Conservation (phyloP, 2,329 filamentous ascomycete genomes). For the Ilyonectria destructans region DNA sequence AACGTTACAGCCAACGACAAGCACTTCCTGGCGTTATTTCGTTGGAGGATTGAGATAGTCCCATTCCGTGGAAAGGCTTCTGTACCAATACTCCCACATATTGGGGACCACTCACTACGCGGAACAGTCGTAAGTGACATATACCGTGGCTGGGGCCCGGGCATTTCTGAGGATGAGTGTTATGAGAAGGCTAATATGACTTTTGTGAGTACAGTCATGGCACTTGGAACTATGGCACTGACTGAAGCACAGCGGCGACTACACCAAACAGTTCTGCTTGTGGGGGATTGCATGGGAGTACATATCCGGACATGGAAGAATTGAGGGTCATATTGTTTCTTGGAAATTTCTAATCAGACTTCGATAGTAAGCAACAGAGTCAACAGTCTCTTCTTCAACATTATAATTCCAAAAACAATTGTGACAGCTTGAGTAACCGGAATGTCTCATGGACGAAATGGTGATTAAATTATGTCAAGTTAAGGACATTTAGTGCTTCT, state of each 20-base stretch:
- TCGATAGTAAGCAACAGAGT: too few species aligned
- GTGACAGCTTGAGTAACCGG: too few species aligned
- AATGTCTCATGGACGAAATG: too few species aligned
- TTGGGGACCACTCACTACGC: background rate
- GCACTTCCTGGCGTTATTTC: constrained; percentile 6
- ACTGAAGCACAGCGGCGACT: background rate
- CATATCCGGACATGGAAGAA: constrained; percentile 5
- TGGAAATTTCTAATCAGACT: too few species aligned
- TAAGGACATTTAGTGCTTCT: too few species aligned
- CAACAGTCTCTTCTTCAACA: too few species aligned
- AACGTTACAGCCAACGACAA: background rate
- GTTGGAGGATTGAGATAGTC: constrained; percentile 5
- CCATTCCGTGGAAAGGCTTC: background rate
- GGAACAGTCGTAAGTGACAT: constrained; percentile 1
- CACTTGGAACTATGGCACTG: background rate
- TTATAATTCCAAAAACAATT: too few species aligned
- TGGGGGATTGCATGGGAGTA: background rate
- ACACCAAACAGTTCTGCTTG: background rate
- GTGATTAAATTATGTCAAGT: too few species aligned
- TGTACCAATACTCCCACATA: constrained; percentile 9
- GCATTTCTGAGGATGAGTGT: background rate
- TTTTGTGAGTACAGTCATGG: constrained; percentile 2
- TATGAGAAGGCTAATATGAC: background rate
- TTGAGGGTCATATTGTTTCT: background rate
- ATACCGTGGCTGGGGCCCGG: background rate